These are phyloP conservation scores for Sclerotinia spermophila DNA, from an alignment of 2,329 filamentous ascomycete species.

Conservation along the genomic window DNA sequence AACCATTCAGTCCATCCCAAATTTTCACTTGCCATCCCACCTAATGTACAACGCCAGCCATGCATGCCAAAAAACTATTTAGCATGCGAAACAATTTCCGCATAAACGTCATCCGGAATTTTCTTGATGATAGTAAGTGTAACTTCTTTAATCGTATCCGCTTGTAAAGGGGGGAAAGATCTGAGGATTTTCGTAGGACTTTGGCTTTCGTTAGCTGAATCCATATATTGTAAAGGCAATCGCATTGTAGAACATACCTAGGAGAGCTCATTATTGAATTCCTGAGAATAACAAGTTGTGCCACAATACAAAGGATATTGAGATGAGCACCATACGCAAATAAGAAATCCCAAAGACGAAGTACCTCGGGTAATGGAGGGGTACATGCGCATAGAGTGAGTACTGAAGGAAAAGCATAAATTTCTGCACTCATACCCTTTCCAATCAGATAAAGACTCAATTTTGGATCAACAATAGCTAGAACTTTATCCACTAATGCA, in stretches of 20 bases:
- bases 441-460: slow-evolving; percentile 78
- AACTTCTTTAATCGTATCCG: slow-evolving; percentile 77
- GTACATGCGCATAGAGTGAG: slow-evolving; percentile 94
- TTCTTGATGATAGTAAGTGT: slow-evolving; percentile 84
- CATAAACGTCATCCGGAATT: slow-evolving; percentile 86
- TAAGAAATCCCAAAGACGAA: slow-evolving; percentile 93
- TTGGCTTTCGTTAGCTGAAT: slow-evolving; percentile 19
- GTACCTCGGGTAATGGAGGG: slow-evolving; percentile 86
- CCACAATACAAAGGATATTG: slow-evolving; percentile 94
- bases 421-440: slow-evolving; percentile 85
- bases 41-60: not conserved
- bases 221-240: slow-evolving; percentile 1
- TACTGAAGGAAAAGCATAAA: slow-evolving; percentile 95
- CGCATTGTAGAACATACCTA: slow-evolving; percentile 54
- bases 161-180: slow-evolving; percentile 79
- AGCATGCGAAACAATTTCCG: slow-evolving; percentile 84
- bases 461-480: slow-evolving; percentile 87
- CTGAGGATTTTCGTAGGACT: slow-evolving; percentile 92
- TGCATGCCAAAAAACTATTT: slow-evolving; percentile 45
- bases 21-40: not conserved
- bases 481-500: slow-evolving; percentile 83
- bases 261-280: slow-evolving; percentile 78
- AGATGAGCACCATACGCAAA: slow-evolving; percentile 94
- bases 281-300: slow-evolving; percentile 84
- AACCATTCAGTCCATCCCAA: not conserved